Percentiles rank a stretch among this genome's conserved stretches.
These are phyloP conservation scores for Jamesozyma gamospora DNA, from an alignment of 805 yeast species.

Conservation along the genomic window DNA sequence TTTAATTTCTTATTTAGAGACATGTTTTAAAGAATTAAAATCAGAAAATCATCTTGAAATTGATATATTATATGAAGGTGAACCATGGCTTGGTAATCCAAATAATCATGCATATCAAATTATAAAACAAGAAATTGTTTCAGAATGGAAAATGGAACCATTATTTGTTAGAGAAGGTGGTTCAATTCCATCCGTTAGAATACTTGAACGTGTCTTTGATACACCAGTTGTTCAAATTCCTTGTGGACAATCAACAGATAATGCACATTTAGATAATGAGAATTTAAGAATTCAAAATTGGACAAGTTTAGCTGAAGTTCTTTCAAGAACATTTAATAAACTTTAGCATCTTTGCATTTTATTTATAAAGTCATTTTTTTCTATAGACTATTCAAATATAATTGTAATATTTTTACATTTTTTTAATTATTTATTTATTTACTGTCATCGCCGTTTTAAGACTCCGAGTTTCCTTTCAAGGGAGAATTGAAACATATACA, in stretches of 20 bases:
- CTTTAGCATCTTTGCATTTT: constrained; percentile 23
- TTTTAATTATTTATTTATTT: too few species aligned
- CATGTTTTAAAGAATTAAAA: constrained; percentile 39
- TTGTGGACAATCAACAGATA: constrained; percentile 90
- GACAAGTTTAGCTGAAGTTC: constrained; percentile 58
- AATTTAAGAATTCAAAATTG: constrained; percentile 69
- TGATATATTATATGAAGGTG: constrained; percentile 71
- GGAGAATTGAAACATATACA: too few species aligned
- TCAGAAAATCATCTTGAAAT: constrained; percentile 56
- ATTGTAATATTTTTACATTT: too few species aligned
- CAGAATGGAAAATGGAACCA: constrained; percentile 76
- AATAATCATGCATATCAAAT: constrained; percentile 61
- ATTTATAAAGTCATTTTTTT: too few species aligned
- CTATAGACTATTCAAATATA: too few species aligned
- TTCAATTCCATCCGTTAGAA: constrained; percentile 82
- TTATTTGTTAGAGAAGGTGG: constrained; percentile 92
- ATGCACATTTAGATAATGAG: constrained; percentile 88
- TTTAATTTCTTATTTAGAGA: constrained; percentile 38
- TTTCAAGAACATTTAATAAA: constrained; percentile 42
- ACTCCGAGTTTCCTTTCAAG: too few species aligned
- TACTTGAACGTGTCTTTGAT: constrained; percentile 65
- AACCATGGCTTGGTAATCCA: constrained; percentile 93
- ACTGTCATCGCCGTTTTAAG: too few species aligned
- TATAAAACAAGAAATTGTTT: constrained; percentile 48
- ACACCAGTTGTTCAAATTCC: constrained; percentile 96